phyloP scores from a whole-genome alignment of 176 grass and related monocot species.

The Tuctoria greenei region DNA sequence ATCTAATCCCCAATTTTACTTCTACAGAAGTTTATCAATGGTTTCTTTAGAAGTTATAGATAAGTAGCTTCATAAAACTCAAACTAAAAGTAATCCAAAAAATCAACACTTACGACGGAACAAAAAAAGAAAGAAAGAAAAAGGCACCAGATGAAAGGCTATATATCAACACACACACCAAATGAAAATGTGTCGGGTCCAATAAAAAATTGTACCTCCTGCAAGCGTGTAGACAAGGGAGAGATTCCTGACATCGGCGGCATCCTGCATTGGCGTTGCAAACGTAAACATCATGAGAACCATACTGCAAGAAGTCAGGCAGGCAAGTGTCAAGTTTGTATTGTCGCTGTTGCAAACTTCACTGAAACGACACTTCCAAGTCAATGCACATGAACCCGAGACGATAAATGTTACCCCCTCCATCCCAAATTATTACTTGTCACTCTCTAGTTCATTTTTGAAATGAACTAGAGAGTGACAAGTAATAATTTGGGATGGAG shows the following conservation, averaged over 20 bases:
- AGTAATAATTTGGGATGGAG: no score
- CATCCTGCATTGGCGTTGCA: slow-evolving; percentile 48
- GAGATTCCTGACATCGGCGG: slow-evolving; percentile 78
- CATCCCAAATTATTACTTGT: no score
- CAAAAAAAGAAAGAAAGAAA: not conserved
- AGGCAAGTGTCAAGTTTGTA: not conserved
- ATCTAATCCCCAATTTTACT: not conserved
- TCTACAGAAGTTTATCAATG: no score
- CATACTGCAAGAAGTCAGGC: not conserved
- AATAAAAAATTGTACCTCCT: slow-evolving; percentile 48
- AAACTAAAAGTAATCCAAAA: not conserved
- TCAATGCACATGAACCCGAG: not conserved
- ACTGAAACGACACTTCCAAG: not conserved
- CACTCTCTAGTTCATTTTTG: no score
- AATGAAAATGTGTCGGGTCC: not conserved
- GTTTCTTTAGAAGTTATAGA: no score
- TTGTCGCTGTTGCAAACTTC: not conserved
- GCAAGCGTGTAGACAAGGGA: slow-evolving; percentile 88
- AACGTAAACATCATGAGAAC: not conserved
- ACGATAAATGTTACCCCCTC: no score
- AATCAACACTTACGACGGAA: not conserved
- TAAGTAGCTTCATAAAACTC: no score
- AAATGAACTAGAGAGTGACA: no score
- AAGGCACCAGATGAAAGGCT: not conserved
- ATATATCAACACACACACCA: not conserved